Percentiles rank a stretch among this genome's conserved stretches.
These are phyloP conservation scores for Crotalaria pallida DNA, from an alignment of 306 rosid genomes.

Conservation along the genomic window DNA sequence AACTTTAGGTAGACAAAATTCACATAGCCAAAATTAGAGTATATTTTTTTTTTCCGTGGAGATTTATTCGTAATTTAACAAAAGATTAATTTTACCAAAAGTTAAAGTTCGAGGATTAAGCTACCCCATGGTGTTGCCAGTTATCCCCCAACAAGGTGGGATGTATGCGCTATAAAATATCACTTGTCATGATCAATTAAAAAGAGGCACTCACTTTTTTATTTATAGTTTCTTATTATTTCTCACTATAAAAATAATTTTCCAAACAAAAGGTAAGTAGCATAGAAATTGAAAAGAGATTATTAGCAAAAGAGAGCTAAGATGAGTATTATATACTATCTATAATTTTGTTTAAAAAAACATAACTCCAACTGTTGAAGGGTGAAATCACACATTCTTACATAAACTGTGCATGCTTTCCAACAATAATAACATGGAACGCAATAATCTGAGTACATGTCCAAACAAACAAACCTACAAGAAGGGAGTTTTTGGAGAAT, in stretches of 20 bases:
- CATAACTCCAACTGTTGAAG: conserved; percentile 5
- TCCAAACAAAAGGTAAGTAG: neutral
- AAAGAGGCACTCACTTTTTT: too few species aligned
- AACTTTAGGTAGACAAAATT: too few species aligned
- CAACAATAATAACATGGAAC: conserved; percentile 38
- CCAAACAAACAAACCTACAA: conserved; percentile 30
- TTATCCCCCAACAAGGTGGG: neutral
- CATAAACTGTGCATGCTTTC: conserved; percentile 34
- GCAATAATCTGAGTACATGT: conserved; percentile 1
- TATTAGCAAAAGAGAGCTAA: neutral
- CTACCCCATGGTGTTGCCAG: too few species aligned
- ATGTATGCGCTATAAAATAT: too few species aligned
- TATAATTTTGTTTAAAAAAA: conserved; percentile 16
- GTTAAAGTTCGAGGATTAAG: too few species aligned
- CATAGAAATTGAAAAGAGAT: neutral
- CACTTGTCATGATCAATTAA: neutral
- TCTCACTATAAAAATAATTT: neutral
- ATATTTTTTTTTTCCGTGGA: too few species aligned
- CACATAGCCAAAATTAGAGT: too few species aligned
- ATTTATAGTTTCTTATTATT: too few species aligned
- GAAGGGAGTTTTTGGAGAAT: neutral
- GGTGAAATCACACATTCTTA: neutral
- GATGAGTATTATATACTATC: neutral
- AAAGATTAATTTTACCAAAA: too few species aligned
- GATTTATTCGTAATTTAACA: too few species aligned